Base-by-base conservation (phyloP, 352 stramenopile species). In the Phytophthora multivora region DNA sequence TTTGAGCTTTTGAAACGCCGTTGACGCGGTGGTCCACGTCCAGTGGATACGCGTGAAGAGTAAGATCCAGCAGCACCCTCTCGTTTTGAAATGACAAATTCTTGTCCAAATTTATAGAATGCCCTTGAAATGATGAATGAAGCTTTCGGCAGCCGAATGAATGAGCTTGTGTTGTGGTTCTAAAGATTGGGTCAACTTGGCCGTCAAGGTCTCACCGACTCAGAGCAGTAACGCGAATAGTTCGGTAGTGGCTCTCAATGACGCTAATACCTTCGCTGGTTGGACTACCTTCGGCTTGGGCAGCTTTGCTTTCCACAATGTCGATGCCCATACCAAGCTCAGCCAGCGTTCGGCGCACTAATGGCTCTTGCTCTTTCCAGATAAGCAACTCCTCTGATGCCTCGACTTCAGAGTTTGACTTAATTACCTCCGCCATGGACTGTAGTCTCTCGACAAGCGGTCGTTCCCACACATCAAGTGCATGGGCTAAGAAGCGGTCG, bases 1-100 rank as follows among this genome's bases (percentile, higher is more conserved):
- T 99, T 99, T 75, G 96, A 99, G 73, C 90, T 99, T 23, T 77
- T 99, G 46, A 95, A 95, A 70, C 86, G 83, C 26, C 86, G 86
- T 50, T 95, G 63, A 36, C 12, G 18, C 19, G 40, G 15, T 54
- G 21, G 26, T 10, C 26, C 26, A 33, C 28, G 8, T 4, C 28
- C 28, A 33, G 8, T 33, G 8, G 28, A 33, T 33, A 5, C 8
- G 28, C 28, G 11, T 13, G 60, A 15, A 33, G 28, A 42, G 31
- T 13, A 33, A 9, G 7, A 55, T 28, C 18, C 38, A 42, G 23
- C 5, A 41, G 28, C 18, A 13, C 5, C 19, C 42, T 19, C 21
- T 16, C 16, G 4, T 56, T 50, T 46, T 60, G 31, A 40, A 63
- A 38, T 47, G 62, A 36, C 49, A 62, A 46, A 5, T 26, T 56